Evolutionary conservation across 306 rosid genomes (phyloP), one percentile per base, ranked within the genome.

Genomic region (Pyrus betulifolia): DNA sequence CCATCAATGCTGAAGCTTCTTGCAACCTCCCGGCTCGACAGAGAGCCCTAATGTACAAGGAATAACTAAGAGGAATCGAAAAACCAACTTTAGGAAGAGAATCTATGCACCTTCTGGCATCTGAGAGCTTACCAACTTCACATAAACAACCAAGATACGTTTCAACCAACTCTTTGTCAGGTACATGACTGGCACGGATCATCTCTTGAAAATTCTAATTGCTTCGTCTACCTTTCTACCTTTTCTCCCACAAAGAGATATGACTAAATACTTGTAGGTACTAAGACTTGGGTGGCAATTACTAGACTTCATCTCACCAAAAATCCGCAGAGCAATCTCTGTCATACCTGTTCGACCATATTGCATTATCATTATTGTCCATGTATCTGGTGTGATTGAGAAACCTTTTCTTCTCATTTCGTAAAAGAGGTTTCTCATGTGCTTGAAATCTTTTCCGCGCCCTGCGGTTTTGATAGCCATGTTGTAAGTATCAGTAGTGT

Each of bases 331-430:
- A 67, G 97, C 97, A 82, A 90, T 86, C 71, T 92, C 81, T 1
- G 98, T 94, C 66, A 94, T 81, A 64, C 98, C 98, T 23, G 85
- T 86, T 40, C 98, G 93, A 72, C 97, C 97, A 10, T 92, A 94
- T 76, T 81, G 93, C 95, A 90, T 83, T 55, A 94, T 89, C 93
- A 92, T 87, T 79, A 92, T 92, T 57, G 98, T 92, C 98, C 98
- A 94, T 77, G 98, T 92, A 74, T 94, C 93, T 49, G 97, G 71
- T 23, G 93, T 89, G 72, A 88, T 76, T 8, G 78, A 69, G 83
- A 68, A 80, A 55, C 70, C 78, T 73, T 88, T 92, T 88, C 98
- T 86, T 85, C 88, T 85, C 98, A 92, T 94, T 76, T 87, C 97
- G 5, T 80, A 89, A 82, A 89, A 90, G 38, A 94, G 86, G 76